Evolutionary conservation across 352 stramenopile species (phyloP).

Genomic region (Pythium sp.): DNA sequence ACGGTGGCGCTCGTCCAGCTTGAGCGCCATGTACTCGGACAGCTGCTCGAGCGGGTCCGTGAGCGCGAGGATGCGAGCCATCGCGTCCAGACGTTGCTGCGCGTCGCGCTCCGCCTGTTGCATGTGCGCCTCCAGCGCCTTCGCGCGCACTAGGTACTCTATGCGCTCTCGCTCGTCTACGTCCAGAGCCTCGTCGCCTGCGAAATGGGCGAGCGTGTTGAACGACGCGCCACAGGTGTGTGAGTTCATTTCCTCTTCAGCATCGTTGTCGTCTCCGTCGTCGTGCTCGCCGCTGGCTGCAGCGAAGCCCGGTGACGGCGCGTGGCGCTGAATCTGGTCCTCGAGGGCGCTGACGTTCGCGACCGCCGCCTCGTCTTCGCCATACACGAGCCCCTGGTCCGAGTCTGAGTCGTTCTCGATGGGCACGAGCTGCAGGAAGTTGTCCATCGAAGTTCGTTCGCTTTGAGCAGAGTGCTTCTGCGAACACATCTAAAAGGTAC

Average conservation of each 20-base stretch:
- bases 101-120: slow-evolving; percentile 27
- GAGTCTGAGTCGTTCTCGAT: slow-evolving; percentile 34
- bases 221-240: not conserved
- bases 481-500: no score
- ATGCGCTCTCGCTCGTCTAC: slow-evolving; percentile 35
- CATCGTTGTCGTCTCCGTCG: not conserved
- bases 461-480: no score
- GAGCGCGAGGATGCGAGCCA: slow-evolving; percentile 56
- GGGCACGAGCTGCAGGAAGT: slow-evolving; percentile 55
- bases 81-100: slow-evolving; percentile 45
- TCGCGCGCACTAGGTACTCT: slow-evolving; percentile 36
- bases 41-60: slow-evolving; percentile 59
- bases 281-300: slow-evolving; percentile 23
- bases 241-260: not conserved
- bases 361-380: slow-evolving; percentile 36
- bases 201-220: not conserved
- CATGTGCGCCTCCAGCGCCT: slow-evolving; percentile 41
- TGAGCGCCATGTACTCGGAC: slow-evolving; percentile 54
- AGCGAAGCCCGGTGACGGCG: slow-evolving; percentile 11
- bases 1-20: slow-evolving; percentile 28
- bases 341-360: slow-evolving; percentile 6
- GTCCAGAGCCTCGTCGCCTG: not conserved
- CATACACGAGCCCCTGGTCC: slow-evolving; percentile 45
- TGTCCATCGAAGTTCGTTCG: slow-evolving; percentile 34
- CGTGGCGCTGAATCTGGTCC: slow-evolving; percentile 29